phyloP scores from a whole-genome alignment of 2,329 filamentous ascomycete species.

The Aspergillus aculeatinus region DNA sequence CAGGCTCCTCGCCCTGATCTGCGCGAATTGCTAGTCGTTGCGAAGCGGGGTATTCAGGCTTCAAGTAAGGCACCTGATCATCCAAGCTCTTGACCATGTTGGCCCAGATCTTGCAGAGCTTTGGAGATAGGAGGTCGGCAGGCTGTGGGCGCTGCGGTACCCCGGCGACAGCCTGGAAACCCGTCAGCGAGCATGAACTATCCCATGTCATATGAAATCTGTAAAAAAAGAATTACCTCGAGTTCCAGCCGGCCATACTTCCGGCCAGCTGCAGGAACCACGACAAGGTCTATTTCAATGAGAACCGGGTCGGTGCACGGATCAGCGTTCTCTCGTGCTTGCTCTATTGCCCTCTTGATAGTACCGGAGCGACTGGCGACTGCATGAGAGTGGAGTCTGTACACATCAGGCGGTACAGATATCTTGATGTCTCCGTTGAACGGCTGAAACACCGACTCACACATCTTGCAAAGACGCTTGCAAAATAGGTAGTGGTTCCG shows the following conservation, averaged over 20 bases:
- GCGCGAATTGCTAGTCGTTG: neutral
- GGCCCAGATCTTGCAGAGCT: conserved; percentile 9
- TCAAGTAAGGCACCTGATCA: neutral
- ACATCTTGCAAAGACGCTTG: neutral
- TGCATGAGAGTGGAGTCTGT: neutral
- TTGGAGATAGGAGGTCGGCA: too few species aligned
- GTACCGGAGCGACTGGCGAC: too few species aligned
- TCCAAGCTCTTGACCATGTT: conserved; percentile 18
- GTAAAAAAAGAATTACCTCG: conserved; percentile 2
- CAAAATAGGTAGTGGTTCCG: too few species aligned
- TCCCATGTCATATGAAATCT: neutral
- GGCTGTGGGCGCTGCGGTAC: too few species aligned
- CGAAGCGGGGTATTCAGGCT: neutral
- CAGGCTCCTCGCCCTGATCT: too few species aligned
- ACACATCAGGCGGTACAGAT: neutral
- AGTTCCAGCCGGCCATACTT: conserved; percentile 14
- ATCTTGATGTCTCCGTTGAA: too few species aligned
- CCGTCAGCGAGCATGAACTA: neutral
- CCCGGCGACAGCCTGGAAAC: neutral
- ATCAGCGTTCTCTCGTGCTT: too few species aligned
- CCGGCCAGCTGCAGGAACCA: conserved; percentile 9
- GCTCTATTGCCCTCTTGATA: too few species aligned
- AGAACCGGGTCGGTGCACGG: neutral
- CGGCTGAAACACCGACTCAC: too few species aligned
- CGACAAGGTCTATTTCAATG: neutral